phyloP scores from a whole-genome alignment of 352 stramenopile species.

The Phytophthora syringae region DNA sequence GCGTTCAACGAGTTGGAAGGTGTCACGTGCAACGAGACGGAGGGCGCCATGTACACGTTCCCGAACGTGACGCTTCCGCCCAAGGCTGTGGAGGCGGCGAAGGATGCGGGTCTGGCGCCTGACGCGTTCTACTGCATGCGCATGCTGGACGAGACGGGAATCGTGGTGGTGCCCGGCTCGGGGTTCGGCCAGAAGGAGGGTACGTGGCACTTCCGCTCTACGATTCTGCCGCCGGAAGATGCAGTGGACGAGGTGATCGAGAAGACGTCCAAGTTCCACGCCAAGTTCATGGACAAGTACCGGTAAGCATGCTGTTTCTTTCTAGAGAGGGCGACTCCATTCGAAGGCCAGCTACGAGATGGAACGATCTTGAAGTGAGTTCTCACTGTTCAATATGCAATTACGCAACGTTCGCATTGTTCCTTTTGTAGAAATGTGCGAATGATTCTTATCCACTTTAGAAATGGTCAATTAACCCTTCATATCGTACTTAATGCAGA shows the following conservation, averaged over 20 bases:
- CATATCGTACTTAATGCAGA: background rate
- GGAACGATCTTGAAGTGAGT: too few relatives aligned
- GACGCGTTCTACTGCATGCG: constrained; percentile 98
- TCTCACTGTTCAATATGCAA: too few relatives aligned
- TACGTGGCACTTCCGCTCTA: constrained; percentile 99
- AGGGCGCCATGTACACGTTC: constrained; percentile 99
- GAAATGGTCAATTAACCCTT: too few relatives aligned
- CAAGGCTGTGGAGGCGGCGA: constrained; percentile 86
- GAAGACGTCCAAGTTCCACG: constrained; percentile 95
- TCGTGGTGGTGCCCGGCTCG: constrained; percentile 98
- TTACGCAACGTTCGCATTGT: too few relatives aligned
- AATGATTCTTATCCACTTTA: too few relatives aligned
- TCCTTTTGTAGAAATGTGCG: too few relatives aligned
- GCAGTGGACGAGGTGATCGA: constrained; percentile 95
- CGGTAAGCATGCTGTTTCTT: constrained; percentile 53
- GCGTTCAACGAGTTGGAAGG: constrained; percentile 97
- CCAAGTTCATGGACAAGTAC: constrained; percentile 95
- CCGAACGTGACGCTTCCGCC: constrained; percentile 92
- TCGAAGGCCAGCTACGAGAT: too few relatives aligned
- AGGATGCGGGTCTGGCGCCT: constrained; percentile 75
- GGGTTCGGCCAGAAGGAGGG: constrained; percentile 97
- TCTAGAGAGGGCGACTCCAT: background rate
- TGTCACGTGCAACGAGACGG: constrained; percentile 96
- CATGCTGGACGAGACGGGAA: constrained; percentile 96
- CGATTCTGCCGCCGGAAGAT: constrained; percentile 98